Base-by-base conservation (phyloP, 2,329 filamentous ascomycete genomes). In the Cordyceps cicadae region DNA sequence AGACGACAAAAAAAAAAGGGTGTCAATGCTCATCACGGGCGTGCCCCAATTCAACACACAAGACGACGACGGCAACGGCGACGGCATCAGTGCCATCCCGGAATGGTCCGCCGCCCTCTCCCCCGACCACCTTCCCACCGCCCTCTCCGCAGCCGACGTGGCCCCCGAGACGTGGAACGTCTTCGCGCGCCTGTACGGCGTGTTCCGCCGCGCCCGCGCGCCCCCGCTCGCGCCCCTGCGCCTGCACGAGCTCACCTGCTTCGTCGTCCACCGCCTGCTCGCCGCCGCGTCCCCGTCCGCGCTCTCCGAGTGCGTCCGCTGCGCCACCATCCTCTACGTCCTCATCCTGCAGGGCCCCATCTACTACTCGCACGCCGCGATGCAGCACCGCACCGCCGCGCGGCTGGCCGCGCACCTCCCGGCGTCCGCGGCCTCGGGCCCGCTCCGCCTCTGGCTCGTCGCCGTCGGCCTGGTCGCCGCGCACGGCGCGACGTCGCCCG, bases 201-300 rank as follows among this genome's bases (percentile, higher is more conserved):
- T 82, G 4, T 78, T 82, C 54, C 70, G 74, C 1, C 67, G 69
- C 4, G 67, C 72, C 0, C 62, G 68, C 14, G 60, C 60, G 0
- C 60, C 50, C 11, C 65, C 66, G 0, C 62, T 80, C 0, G 63
- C 76, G 1, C 70, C 70, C 0, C 78, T 77, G 0, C 71, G 75
- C 51, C 74, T 84, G 0, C 82, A 85, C 61, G 82, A 84, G 59
- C 70, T 85, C 1, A 79, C 79, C 6, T 82, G 79, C 55, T 84
- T 81, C 63, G 76, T 80, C 24, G 68, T 84, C 0, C 81, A 84
- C 62, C 74, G 75, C 24, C 71, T 85, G 1, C 62, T 84, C 0
- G 58, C 64, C 1, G 53, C 63, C 3, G 24, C 63, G 4, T 29
- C 41, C 11, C 8, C 39, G 5, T 29, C 39, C 1, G 11, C 37